A percentile compares a stretch with the other conserved stretches of the same genome.
phyloP scores from a whole-genome alignment of 2,329 filamentous ascomycete species.

The Stemphylium vesicarium region DNA sequence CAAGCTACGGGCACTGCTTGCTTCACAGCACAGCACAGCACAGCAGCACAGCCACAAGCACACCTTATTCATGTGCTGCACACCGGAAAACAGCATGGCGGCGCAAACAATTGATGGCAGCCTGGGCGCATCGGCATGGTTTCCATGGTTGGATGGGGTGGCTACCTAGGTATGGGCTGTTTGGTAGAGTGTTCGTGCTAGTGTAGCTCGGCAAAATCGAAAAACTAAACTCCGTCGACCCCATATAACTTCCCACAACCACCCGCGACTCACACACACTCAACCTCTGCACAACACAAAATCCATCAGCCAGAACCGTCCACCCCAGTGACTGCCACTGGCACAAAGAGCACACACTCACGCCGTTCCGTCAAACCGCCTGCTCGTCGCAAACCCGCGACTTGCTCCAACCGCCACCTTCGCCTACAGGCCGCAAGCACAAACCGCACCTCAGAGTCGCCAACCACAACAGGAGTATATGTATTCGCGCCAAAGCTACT shows the following conservation, averaged over 20 bases:
- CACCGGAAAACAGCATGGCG: not conserved
- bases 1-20: not conserved
- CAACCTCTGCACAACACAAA: conserved; percentile 28
- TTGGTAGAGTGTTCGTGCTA: conserved; percentile 8
- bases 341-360: conserved; percentile 13
- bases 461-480: conserved; percentile 74
- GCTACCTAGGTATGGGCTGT: conserved; percentile 8
- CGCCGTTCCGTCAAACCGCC: conserved; percentile 1
- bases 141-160: not conserved
- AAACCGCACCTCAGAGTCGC: conserved; percentile 37
- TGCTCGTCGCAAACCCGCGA: conserved; percentile 36
- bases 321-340: conserved; percentile 30
- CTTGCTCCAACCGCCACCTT: conserved; percentile 45
- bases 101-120: not conserved
- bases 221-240: conserved; percentile 22
- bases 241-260: conserved; percentile 27
- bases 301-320: conserved; percentile 24
- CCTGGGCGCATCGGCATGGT: not conserved
- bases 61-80: not conserved
- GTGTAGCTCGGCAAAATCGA: conserved; percentile 24
- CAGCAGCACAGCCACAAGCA: not conserved
- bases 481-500: conserved; percentile 97
- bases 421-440: conserved; percentile 37
- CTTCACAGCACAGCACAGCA: not conserved
- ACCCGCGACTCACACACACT: conserved; percentile 24